phyloP scores from a whole-genome alignment of 129 eudicot species.

The Deinandra increscens region DNA sequence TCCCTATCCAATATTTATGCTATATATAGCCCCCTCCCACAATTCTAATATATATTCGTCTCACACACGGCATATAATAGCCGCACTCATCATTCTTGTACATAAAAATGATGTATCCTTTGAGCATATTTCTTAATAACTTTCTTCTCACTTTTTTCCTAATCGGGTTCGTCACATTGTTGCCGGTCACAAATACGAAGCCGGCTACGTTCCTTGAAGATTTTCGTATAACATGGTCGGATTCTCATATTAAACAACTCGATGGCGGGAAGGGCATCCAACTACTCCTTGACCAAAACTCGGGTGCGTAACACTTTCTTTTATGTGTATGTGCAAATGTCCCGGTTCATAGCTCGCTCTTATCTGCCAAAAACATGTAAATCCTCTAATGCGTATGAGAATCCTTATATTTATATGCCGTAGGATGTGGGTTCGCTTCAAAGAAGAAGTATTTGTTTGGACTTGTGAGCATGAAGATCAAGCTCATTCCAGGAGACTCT shows the following conservation, averaged over 20 bases:
- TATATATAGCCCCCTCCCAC: slow-evolving; percentile 14
- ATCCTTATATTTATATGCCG: too few relatives aligned
- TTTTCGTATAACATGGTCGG: background rate
- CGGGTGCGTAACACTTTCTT: background rate
- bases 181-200: background rate
- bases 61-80: background rate
- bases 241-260: slow-evolving; percentile 13
- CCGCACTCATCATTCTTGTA: background rate
- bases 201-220: slow-evolving; percentile 1
- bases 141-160: slow-evolving; percentile 8
- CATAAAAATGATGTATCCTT: slow-evolving; percentile 1
- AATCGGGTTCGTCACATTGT: background rate
- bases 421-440: slow-evolving; percentile 14
- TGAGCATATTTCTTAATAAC: background rate
- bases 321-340: background rate
- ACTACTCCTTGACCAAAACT: slow-evolving; percentile 11
- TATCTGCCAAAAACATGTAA: background rate
- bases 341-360: background rate
- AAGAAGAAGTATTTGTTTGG: slow-evolving; percentile 11
- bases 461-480: slow-evolving; percentile 10
- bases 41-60: background rate
- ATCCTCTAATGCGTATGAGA: too few relatives aligned
- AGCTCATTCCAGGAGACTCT: slow-evolving; percentile 9
- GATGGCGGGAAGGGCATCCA: slow-evolving; percentile 15
- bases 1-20: background rate